Conservation (phyloP, 495 filamentous ascomycete species). For the Trichoderma parareesei region DNA sequence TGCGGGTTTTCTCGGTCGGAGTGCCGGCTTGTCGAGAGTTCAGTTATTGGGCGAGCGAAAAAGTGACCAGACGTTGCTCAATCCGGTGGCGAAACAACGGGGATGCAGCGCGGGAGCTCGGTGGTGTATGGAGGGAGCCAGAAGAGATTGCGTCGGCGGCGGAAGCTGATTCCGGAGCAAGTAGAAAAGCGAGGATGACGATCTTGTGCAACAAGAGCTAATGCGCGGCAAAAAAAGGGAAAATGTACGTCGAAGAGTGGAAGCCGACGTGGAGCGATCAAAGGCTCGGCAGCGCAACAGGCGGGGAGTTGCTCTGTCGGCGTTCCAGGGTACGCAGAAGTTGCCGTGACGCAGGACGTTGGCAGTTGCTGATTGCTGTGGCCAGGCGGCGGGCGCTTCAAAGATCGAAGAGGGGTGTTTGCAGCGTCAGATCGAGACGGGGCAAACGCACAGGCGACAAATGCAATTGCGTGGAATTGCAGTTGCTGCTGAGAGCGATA, state of each 20-base stretch:
- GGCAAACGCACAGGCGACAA: not conserved
- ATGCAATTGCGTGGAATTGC: not conserved
- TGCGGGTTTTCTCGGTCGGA: not conserved
- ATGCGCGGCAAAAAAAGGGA: not conserved
- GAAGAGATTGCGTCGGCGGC: not conserved
- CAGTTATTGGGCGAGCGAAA: not conserved
- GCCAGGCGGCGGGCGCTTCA: not conserved
- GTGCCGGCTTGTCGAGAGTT: not conserved
- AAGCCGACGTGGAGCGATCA: not conserved
- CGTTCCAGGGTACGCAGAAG: not conserved
- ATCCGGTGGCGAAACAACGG: not conserved
- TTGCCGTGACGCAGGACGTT: not conserved
- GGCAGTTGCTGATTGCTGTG: too few relatives aligned
- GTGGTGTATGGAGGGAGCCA: slow-evolving; percentile 2
- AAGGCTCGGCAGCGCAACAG: not conserved
- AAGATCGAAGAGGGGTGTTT: slow-evolving; percentile 5
- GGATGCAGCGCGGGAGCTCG: not conserved
- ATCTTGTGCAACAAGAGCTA: not conserved
- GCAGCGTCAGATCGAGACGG: slow-evolving; percentile 4
- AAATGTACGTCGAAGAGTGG: not conserved
- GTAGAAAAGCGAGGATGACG: not conserved
- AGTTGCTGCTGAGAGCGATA: not conserved
- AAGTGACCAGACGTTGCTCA: not conserved
- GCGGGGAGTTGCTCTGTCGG: not conserved
- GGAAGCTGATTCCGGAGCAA: slow-evolving; percentile 3